A percentile compares a stretch with the other conserved stretches of the same genome.
phyloP scores from a whole-genome alignment of 106 monocot genomes.

The Allium cepa region DNA sequence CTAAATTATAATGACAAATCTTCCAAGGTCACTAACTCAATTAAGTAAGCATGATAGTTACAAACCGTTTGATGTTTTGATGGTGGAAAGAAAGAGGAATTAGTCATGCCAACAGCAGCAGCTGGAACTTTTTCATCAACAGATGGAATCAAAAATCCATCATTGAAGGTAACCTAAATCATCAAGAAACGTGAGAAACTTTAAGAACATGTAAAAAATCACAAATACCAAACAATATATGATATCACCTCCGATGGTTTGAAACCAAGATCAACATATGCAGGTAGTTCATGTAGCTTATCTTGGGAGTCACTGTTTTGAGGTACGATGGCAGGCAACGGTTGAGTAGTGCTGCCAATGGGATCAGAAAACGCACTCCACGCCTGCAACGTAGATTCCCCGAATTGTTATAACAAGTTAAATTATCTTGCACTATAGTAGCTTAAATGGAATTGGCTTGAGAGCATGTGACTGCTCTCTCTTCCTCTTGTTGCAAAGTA shows the following conservation, averaged over 20 bases:
- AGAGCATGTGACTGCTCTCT: too few species aligned
- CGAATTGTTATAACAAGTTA: not conserved
- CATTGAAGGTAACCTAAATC: constrained; percentile 18
- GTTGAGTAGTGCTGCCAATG: constrained; percentile 11
- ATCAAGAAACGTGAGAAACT: too few species aligned
- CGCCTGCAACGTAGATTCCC: constrained; percentile 8
- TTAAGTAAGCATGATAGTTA: not conserved
- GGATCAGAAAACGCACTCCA: constrained; percentile 51
- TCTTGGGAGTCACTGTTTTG: constrained; percentile 11
- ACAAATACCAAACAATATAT: not conserved
- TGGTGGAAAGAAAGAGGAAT: constrained; percentile 11
- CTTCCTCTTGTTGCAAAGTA: too few species aligned
- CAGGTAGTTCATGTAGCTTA: constrained; percentile 7
- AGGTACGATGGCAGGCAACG: constrained; percentile 13
- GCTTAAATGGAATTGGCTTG: too few species aligned
- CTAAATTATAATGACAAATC: too few species aligned
- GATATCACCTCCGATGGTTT: constrained; percentile 16
- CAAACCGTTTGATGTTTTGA: constrained; percentile 18
- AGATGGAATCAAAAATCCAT: constrained; percentile 16
- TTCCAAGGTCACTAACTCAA: too few species aligned
- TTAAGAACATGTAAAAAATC: too few species aligned
- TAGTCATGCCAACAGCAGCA: not conserved
- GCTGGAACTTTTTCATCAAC: constrained; percentile 7
- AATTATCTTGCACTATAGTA: not conserved
- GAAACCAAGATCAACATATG: constrained; percentile 12